Conservation (phyloP, 2,329 filamentous ascomycete genomes). For the Lasiodiplodia gonubiensis region DNA sequence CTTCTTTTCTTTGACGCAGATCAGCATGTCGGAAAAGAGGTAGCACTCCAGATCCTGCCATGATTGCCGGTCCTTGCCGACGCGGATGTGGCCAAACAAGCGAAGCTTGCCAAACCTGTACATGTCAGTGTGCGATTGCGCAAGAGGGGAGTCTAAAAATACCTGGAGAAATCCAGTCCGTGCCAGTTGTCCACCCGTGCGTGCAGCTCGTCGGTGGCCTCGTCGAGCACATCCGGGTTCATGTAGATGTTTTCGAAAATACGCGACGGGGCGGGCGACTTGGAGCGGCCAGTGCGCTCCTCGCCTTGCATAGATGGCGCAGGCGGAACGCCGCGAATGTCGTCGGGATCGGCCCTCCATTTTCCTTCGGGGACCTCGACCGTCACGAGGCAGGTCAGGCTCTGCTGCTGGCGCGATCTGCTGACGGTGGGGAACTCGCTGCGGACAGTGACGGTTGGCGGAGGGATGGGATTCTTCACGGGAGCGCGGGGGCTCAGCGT, state of each 20-base stretch:
- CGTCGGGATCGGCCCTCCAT: conserved; percentile 85
- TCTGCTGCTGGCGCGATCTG: conserved; percentile 91
- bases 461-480: conserved; percentile 83
- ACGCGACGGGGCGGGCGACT: conserved; percentile 63
- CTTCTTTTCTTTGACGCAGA: conserved; percentile 98
- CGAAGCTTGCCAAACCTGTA: conserved; percentile 86
- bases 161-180: conserved; percentile 86
- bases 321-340: conserved; percentile 63
- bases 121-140: conserved; percentile 29
- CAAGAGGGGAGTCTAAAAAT: conserved; percentile 36
- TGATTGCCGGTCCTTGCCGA: conserved; percentile 93
- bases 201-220: conserved; percentile 84
- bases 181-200: conserved; percentile 98
- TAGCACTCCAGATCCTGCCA: conserved; percentile 99
- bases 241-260: conserved; percentile 66
- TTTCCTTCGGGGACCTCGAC: conserved; percentile 92
- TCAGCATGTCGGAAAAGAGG: conserved; percentile 97
- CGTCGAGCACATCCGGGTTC: conserved; percentile 75
- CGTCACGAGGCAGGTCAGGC: conserved; percentile 89
- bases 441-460: conserved; percentile 89
- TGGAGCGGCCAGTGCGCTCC: conserved; percentile 52
- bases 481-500: conserved; percentile 72
- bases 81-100: conserved; percentile 85
- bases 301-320: conserved; percentile 56
- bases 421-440: conserved; percentile 96